Percentiles rank a stretch among this genome's conserved stretches.
phyloP scores from a whole-genome alignment of 2,329 filamentous ascomycete genomes.

The Venturia carpophila region DNA sequence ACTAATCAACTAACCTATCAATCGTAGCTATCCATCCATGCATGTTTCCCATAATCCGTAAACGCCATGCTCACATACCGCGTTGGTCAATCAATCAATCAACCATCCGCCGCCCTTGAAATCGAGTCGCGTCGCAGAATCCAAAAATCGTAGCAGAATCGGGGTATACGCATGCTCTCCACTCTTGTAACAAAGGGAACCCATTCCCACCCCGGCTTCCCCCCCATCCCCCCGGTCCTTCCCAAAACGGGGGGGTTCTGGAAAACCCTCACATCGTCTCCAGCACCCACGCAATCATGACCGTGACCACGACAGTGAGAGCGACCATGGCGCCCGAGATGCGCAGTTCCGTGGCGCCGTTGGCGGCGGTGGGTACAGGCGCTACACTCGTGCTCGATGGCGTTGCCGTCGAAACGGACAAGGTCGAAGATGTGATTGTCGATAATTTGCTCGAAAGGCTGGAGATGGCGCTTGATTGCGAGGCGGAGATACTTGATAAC shows the following conservation, averaged over 20 bases:
- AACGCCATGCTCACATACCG: too few species aligned
- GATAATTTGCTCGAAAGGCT: not conserved
- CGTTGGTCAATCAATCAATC: too few species aligned
- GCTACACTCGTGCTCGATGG: conserved; percentile 25
- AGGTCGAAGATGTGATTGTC: not conserved
- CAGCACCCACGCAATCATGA: conserved; percentile 16
- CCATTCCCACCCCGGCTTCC: too few species aligned
- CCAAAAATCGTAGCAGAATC: conserved; percentile 42
- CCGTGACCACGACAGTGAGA: conserved; percentile 13
- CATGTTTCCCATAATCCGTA: not conserved
- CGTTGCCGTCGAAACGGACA: conserved; percentile 1
- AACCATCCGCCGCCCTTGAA: too few species aligned
- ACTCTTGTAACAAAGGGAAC: not conserved
- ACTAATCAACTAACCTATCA: not conserved
- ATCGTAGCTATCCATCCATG: not conserved
- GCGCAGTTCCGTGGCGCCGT: conserved; percentile 19
- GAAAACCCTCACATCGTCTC: not conserved
- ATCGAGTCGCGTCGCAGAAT: not conserved
- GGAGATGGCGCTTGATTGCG: not conserved
- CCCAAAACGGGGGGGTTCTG: too few species aligned
- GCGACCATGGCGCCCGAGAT: conserved; percentile 6
- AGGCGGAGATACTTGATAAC: not conserved
- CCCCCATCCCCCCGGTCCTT: too few species aligned
- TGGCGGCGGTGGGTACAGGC: conserved; percentile 25
- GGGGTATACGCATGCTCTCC: not conserved